Conservation (phyloP, 371 early-diverging fungal genomes). For the Umbelopsis sp. region DNA sequence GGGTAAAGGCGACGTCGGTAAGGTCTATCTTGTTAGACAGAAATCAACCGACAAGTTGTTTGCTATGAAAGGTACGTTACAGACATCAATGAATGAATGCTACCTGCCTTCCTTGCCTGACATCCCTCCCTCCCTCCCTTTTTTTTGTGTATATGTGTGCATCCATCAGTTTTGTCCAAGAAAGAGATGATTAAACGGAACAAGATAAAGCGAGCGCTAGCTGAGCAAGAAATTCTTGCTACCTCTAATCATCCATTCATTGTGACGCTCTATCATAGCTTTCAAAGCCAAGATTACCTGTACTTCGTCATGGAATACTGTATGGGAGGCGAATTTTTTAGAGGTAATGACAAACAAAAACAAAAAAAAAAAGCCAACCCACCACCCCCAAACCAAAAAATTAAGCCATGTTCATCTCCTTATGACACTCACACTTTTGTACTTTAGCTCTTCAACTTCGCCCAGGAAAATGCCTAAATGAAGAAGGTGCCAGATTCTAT, state of each 20-base stretch:
- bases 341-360: slow-evolving; percentile 46
- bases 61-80: slow-evolving; percentile 82
- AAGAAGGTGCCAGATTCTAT: slow-evolving; percentile 95
- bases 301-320: slow-evolving; percentile 99
- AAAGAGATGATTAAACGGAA: slow-evolving; percentile 94
- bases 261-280: slow-evolving; percentile 95
- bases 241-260: slow-evolving; percentile 96
- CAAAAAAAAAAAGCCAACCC: neutral
- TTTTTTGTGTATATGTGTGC: neutral
- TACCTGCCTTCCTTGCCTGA: neutral
- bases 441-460: slow-evolving; percentile 71
- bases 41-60: slow-evolving; percentile 80
- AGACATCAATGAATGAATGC: neutral
- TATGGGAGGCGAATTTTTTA: slow-evolving; percentile 97
- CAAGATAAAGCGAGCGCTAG: slow-evolving; percentile 93
- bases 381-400: neutral
- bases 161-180: slow-evolving; percentile 67
- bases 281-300: slow-evolving; percentile 92
- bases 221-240: slow-evolving; percentile 95
- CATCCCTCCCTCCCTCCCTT: neutral
- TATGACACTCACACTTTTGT: neutral
- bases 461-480: slow-evolving; percentile 82
- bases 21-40: slow-evolving; percentile 89
- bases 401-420: neutral
- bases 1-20: slow-evolving; percentile 95